phyloP scores from a whole-genome alignment of 768 basidiomycete species.

The Trametes cingulata region DNA sequence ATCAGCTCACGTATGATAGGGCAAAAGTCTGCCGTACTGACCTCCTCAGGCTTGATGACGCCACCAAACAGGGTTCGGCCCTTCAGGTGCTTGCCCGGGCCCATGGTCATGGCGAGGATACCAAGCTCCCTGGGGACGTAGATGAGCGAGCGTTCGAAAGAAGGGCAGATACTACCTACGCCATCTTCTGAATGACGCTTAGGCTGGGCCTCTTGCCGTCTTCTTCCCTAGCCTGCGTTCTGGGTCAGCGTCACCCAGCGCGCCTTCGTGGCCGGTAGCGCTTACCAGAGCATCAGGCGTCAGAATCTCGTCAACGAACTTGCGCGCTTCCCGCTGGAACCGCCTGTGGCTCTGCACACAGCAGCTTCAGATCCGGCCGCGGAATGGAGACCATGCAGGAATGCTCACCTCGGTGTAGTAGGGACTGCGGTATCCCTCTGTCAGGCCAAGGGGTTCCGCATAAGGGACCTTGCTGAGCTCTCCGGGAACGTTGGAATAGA shows the following conservation, averaged over 20 bases:
- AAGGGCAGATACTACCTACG: slow-evolving; percentile 42
- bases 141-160: background rate
- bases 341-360: slow-evolving; percentile 54
- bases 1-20: background rate
- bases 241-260: background rate
- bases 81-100: slow-evolving; percentile 85
- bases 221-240: slow-evolving; percentile 64
- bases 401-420: slow-evolving; percentile 70
- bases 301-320: slow-evolving; percentile 71
- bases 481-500: slow-evolving; percentile 53
- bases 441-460: slow-evolving; percentile 85
- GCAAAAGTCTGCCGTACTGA: slow-evolving; percentile 28
- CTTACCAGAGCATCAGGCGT: slow-evolving; percentile 41
- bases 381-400: background rate
- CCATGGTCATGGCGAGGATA: slow-evolving; percentile 88
- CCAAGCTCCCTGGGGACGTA: slow-evolving; percentile 54
- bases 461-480: slow-evolving; percentile 78
- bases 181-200: slow-evolving; percentile 78
- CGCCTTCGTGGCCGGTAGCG: background rate
- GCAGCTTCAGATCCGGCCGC: background rate
- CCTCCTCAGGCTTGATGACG: slow-evolving; percentile 74
- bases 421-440: slow-evolving; percentile 66
- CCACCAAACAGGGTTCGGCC: slow-evolving; percentile 77
- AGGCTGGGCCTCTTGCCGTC: slow-evolving; percentile 88
- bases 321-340: slow-evolving; percentile 60